Evolutionary conservation across 192 early-diverging fungal genomes (phyloP), one percentile per base, ranked within the genome.

Genomic region (Backusella sp.): DNA sequence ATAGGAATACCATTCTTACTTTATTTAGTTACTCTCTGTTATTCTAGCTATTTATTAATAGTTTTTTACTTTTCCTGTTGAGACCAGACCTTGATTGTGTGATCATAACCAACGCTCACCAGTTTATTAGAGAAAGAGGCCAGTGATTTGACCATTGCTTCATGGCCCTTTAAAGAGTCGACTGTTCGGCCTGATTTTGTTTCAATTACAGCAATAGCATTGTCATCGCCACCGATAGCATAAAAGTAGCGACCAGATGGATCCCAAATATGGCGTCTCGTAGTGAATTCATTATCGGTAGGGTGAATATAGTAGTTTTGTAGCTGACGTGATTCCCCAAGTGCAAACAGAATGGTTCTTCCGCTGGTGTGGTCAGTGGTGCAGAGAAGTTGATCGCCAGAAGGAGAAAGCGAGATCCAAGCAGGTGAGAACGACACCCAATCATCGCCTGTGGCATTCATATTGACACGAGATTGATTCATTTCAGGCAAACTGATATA

Each of bases 401-500:
- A 74, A 4, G 93, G 92, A 5, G 84, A 88, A 0, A 81, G 75
- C 0, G 84, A 83, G 17, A 95, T 77, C 62, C 88, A 85, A 90
- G 93, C 90, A 1, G 94, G 87, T 9, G 92, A 92, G 79, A 95
- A 96, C 0, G 92, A 94, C 14, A 96, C 86, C 93, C 93, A 94
- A 65, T 92, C 85, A 75, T 96, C 94, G 26, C 89, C 90, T 71
- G 56, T 28, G 3, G 56, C 56, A 79, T 96, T 96, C 90, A 96
- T 91, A 70, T 94, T 94, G 68, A 86, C 83, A 44, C 84, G 83
- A 44, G 53, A 49, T 65, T 62, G 73, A 39, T 17, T 62, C 34
- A 76, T 77, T 42, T 75, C 76, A 65, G 69, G 80, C 19, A 93
- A 75, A 32, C 86, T 78, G 70, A 96, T 82, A 72, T 90, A 91